Evolutionary conservation across 2,329 filamentous ascomycete genomes (phyloP).

Genomic region (Penicillium vulpinum): DNA sequence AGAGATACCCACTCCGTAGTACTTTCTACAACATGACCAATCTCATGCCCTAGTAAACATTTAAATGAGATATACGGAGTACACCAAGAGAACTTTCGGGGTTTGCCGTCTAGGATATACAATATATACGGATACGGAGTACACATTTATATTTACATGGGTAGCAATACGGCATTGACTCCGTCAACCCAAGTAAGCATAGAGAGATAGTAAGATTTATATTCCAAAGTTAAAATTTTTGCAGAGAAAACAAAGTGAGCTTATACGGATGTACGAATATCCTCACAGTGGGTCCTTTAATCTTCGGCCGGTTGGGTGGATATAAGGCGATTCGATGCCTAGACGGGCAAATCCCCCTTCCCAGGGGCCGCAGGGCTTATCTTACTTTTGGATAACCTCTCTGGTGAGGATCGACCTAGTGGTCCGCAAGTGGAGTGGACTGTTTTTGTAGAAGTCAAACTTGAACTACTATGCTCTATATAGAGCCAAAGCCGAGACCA

Average conservation of each 20-base stretch:
- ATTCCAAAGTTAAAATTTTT: not conserved
- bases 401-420: slow-evolving; percentile 22
- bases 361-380: slow-evolving; percentile 28
- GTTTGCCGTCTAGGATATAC: not conserved
- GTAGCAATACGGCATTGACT: not conserved
- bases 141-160: too few species aligned
- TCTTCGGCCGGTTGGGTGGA: slow-evolving; percentile 24
- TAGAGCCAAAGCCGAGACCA: slow-evolving; percentile 17
- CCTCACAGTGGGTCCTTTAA: slow-evolving; percentile 16
- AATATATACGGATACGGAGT: not conserved
- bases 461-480: slow-evolving; percentile 10
- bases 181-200: too few species aligned
- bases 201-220: not conserved
- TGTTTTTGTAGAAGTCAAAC: slow-evolving; percentile 10
- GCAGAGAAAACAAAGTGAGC: slow-evolving; percentile 4
- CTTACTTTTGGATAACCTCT: slow-evolving; percentile 15
- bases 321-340: slow-evolving; percentile 24
- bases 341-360: slow-evolving; percentile 26
- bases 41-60: slow-evolving; percentile 10
- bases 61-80: slow-evolving; percentile 3
- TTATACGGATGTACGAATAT: slow-evolving; percentile 11
- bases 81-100: slow-evolving; percentile 8
- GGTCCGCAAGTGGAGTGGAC: slow-evolving; percentile 18
- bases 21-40: slow-evolving; percentile 13
- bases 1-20: slow-evolving; percentile 4